phyloP scores from a whole-genome alignment of 1,139 yeast species.

The Nakaseomyces delphensis region DNA sequence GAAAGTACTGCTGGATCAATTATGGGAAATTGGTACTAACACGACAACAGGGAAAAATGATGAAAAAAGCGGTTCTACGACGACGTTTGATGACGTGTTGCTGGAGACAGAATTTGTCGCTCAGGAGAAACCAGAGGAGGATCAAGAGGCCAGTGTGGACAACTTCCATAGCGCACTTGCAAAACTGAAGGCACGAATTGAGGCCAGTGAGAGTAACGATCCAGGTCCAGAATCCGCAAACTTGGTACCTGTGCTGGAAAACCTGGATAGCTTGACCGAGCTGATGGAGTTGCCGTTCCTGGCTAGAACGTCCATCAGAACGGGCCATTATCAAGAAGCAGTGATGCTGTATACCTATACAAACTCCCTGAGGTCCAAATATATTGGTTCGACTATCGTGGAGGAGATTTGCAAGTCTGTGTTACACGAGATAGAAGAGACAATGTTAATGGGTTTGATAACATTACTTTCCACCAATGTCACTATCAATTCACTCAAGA shows the following conservation, averaged over 20 bases:
- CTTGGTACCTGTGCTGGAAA: conserved; percentile 43
- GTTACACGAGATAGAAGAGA: conserved; percentile 44
- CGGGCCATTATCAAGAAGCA: conserved; percentile 86
- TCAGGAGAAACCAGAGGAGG: not conserved
- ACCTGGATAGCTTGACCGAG: conserved; percentile 67
- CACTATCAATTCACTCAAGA: conserved; percentile 67
- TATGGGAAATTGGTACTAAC: conserved; percentile 31
- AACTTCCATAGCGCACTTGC: conserved; percentile 30
- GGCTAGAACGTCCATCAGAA: conserved; percentile 71
- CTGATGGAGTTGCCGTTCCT: conserved; percentile 76
- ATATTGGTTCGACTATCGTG: conserved; percentile 53
- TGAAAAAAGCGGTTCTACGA: conserved; percentile 7
- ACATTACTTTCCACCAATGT: conserved; percentile 64
- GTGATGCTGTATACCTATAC: conserved; percentile 47
- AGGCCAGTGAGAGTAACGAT: conserved; percentile 11
- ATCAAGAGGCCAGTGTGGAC: conserved; percentile 20
- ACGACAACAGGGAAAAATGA: conserved; percentile 6
- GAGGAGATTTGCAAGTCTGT: conserved; percentile 47
- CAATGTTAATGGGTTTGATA: conserved; percentile 61
- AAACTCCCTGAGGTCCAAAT: conserved; percentile 57
- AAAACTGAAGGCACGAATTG: conserved; percentile 22
- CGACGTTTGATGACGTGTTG: conserved; percentile 6
- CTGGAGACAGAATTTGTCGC: not conserved
- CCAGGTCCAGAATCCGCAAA: conserved; percentile 18
- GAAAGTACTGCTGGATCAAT: conserved; percentile 29